phyloP scores from a whole-genome alignment of 306 rosid species.

The Potentilla sterilis region DNA sequence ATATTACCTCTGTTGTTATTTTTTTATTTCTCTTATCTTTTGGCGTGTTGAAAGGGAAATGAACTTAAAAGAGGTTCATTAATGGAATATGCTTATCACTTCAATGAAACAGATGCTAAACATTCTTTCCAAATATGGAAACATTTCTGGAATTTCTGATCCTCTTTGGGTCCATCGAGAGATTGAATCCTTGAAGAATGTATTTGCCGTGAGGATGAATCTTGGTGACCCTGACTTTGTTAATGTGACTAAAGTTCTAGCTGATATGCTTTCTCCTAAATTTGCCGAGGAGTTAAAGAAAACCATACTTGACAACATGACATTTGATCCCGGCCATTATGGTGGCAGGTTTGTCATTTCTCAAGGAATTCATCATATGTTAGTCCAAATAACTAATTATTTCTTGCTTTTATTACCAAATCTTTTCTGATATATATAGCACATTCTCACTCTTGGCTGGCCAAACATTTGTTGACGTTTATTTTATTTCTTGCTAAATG shows the following conservation, averaged over 20 bases:
- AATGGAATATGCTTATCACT: conserved; percentile 16
- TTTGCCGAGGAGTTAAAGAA: conserved; percentile 59
- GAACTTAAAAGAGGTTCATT: neutral
- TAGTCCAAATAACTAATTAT: neutral
- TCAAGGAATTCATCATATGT: neutral
- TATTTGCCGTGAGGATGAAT: conserved; percentile 68
- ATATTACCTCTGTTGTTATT: neutral
- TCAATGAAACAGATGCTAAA: conserved; percentile 61
- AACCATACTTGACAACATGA: conserved; percentile 58
- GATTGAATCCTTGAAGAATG: conserved; percentile 81
- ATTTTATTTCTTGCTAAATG: neutral
- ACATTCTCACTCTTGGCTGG: neutral
- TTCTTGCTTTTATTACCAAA: neutral
- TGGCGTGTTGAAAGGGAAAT: neutral
- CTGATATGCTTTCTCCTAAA: conserved; percentile 73
- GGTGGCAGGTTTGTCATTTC: conserved; percentile 59
- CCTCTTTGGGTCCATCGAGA: conserved; percentile 66
- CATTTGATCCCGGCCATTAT: conserved; percentile 61
- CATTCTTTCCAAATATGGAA: conserved; percentile 62
- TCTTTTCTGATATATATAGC: neutral
- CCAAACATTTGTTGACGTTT: neutral
- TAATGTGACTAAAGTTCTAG: conserved; percentile 49
- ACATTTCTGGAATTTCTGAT: conserved; percentile 60
- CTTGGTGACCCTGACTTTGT: conserved; percentile 86
- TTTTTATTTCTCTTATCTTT: neutral